A percentile compares a stretch with the other conserved stretches of the same genome.
phyloP scores from a whole-genome alignment of 768 basidiomycete genomes.

The Lactarius deliciosus region DNA sequence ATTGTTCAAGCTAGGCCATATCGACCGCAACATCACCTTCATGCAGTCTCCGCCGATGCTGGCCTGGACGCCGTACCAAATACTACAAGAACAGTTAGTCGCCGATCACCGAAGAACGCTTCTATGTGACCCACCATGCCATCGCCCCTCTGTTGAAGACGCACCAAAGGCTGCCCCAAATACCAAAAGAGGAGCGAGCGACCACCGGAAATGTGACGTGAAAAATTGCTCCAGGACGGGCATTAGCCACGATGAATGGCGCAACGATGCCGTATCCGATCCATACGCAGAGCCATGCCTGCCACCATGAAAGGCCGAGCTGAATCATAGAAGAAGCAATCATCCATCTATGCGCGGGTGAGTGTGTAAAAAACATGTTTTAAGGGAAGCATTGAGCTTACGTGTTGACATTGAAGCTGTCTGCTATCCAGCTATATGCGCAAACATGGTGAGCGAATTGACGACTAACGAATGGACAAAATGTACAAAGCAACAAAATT shows the following conservation, averaged over 20 bases:
- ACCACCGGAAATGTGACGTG: constrained; percentile 80
- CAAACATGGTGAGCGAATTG: constrained; percentile 21
- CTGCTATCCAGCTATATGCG: constrained; percentile 66
- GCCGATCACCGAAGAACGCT: not conserved
- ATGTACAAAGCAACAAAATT: constrained; percentile 68
- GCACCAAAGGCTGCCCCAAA: constrained; percentile 78
- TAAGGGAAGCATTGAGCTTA: constrained; percentile 36
- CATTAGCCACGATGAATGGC: constrained; percentile 74
- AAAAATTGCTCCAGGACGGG: constrained; percentile 72
- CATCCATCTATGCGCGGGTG: constrained; percentile 57
- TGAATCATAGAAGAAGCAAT: constrained; percentile 75
- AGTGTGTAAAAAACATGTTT: not conserved
- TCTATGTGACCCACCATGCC: constrained; percentile 57
- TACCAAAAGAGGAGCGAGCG: constrained; percentile 70
- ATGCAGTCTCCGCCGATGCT: constrained; percentile 83
- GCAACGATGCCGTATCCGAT: constrained; percentile 45
- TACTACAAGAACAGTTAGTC: constrained; percentile 37
- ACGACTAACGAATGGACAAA: constrained; percentile 6
- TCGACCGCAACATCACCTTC: constrained; percentile 68
- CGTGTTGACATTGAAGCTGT: constrained; percentile 79
- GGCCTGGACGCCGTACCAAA: constrained; percentile 79
- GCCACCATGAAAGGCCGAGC: constrained; percentile 77
- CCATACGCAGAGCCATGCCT: constrained; percentile 82
- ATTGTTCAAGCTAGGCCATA: constrained; percentile 71
- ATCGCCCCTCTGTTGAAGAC: constrained; percentile 73